A percentile compares a stretch with the other conserved stretches of the same genome.
phyloP scores from a whole-genome alignment of 495 filamentous ascomycete genomes.

The Bacidia rubella region DNA sequence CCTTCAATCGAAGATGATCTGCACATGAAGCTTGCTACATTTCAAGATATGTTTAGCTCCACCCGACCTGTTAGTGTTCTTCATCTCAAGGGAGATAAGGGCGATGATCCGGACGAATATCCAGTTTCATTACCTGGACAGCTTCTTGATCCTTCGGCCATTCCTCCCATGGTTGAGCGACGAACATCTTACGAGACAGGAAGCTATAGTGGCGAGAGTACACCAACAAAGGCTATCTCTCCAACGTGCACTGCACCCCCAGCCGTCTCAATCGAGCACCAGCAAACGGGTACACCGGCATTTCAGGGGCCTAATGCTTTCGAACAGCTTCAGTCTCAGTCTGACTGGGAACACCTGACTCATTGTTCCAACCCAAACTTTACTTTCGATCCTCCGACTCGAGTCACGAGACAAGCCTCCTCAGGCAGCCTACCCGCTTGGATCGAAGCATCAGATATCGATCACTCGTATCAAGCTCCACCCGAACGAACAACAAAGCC shows the following conservation, averaged over 20 bases:
- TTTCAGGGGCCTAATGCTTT: constrained; percentile 7
- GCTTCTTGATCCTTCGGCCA: constrained; percentile 41
- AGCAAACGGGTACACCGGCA: not conserved
- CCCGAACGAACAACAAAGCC: constrained; percentile 55
- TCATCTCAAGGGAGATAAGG: constrained; percentile 66
- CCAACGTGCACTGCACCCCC: not conserved
- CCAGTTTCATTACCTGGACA: constrained; percentile 68
- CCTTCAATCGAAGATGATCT: constrained; percentile 74
- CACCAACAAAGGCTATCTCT: not conserved
- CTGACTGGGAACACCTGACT: constrained; percentile 41
- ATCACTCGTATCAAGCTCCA: constrained; percentile 72
- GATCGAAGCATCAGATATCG: constrained; percentile 87
- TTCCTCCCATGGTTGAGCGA: constrained; percentile 36
- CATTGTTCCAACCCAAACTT: constrained; percentile 29
- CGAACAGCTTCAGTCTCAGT: constrained; percentile 16
- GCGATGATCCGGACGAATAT: constrained; percentile 79
- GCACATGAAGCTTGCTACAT: constrained; percentile 63
- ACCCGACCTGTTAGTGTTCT: constrained; percentile 75
- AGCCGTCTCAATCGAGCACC: not conserved
- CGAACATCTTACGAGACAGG: constrained; percentile 44
- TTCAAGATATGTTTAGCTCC: constrained; percentile 94
- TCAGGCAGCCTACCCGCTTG: constrained; percentile 51
- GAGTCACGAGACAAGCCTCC: constrained; percentile 31
- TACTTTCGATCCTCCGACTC: constrained; percentile 27
- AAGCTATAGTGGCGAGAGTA: constrained; percentile 29